These are phyloP conservation scores for Leonotis leonurus DNA, from an alignment of 257 asterid genomes.

Conservation along the genomic window DNA sequence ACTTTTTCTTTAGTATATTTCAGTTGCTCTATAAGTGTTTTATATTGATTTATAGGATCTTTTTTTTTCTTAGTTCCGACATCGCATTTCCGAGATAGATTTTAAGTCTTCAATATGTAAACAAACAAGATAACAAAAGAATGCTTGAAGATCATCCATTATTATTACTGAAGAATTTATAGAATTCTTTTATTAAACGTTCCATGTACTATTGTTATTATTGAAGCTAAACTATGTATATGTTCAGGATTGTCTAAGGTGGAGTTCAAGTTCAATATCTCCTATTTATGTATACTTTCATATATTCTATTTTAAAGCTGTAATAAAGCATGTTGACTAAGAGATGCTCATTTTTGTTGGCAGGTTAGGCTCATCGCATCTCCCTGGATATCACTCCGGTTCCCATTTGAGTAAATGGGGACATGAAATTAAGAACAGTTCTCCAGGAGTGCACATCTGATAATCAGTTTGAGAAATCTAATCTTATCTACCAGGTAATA, in stretches of 20 bases:
- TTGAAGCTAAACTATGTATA: not conserved
- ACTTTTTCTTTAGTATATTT: not conserved
- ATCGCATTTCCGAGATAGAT: not conserved
- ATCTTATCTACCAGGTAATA: conserved; percentile 79
- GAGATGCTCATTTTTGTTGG: not conserved
- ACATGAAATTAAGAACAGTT: conserved; percentile 85
- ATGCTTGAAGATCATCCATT: not conserved
- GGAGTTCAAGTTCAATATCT: not conserved
- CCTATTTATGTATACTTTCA: not conserved
- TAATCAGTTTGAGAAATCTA: conserved; percentile 75
- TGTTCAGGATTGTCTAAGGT: not conserved
- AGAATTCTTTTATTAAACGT: not conserved
- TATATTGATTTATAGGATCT: not conserved
- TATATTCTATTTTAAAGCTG: not conserved
- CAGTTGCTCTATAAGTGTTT: not conserved
- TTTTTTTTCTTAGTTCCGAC: not conserved
- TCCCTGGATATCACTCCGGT: conserved; percentile 94
- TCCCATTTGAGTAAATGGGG: conserved; percentile 87
- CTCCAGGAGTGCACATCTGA: conserved; percentile 82
- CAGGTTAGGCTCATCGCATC: conserved; percentile 98
- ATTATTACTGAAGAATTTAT: no score
- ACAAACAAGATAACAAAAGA: not conserved
- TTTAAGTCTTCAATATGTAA: not conserved
- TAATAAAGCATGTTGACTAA: not conserved
- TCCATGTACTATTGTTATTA: not conserved